phyloP scores from a whole-genome alignment of 441 rosid species.

The Mallotus repandus region DNA sequence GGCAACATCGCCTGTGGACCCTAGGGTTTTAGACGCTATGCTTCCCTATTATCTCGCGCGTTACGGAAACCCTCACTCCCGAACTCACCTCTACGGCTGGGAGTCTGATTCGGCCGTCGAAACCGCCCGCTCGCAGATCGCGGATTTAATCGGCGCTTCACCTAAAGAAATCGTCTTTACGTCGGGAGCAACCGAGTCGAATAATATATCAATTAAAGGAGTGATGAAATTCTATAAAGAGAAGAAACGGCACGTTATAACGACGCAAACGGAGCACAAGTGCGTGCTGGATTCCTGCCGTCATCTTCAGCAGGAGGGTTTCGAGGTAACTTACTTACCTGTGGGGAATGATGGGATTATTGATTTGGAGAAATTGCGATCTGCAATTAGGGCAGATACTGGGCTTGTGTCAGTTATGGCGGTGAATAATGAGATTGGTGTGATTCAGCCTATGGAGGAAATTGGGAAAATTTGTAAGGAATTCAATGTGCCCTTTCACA shows the following conservation, averaged over 20 bases:
- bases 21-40: conserved; percentile 88
- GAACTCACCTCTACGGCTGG: conserved; percentile 96
- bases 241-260: conserved; percentile 81
- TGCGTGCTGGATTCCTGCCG: conserved; percentile 93
- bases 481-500: conserved; percentile 75
- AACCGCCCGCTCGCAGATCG: conserved; percentile 75
- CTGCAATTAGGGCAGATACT: conserved; percentile 72
- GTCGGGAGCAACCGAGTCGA: conserved; percentile 94
- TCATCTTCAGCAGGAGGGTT: conserved; percentile 93
- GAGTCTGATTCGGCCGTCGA: conserved; percentile 90
- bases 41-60: conserved; percentile 63
- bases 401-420: conserved; percentile 96
- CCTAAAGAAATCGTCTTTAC: conserved; percentile 85
- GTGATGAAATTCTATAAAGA: conserved; percentile 92
- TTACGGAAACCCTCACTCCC: conserved; percentile 92
- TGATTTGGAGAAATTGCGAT: conserved; percentile 58
- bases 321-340: conserved; percentile 79
- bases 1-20: conserved; percentile 89
- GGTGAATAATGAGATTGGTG: conserved; percentile 95
- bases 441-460: conserved; percentile 92
- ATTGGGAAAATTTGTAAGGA: conserved; percentile 86
- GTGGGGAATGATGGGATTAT: conserved; percentile 72
- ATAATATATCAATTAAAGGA: conserved; percentile 80
- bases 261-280: conserved; percentile 97
- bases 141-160: conserved; percentile 67